Evolutionary conservation across 2,329 filamentous ascomycete species (phyloP).

Genomic region (Verticillium longisporum): DNA sequence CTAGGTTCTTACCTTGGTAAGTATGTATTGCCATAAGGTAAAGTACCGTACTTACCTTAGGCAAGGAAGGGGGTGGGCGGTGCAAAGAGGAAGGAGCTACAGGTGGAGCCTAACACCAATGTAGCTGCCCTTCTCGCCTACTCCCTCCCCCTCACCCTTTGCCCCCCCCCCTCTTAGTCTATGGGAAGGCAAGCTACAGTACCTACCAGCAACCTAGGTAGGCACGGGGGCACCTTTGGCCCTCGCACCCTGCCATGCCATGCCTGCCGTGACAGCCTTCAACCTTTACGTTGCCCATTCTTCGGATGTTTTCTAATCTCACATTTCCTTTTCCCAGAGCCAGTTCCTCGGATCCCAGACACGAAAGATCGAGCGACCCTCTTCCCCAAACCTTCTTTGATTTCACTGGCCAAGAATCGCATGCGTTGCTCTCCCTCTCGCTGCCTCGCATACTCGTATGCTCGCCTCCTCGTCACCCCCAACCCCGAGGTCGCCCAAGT

Average conservation of each 20-base stretch:
- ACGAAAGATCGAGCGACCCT: not conserved
- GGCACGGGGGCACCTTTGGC: not conserved
- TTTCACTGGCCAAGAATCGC: no score
- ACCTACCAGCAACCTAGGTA: no score
- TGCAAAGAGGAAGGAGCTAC: not conserved
- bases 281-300: not conserved
- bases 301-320: not conserved
- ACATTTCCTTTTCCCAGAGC: not conserved
- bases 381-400: no score
- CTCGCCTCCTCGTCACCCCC: not conserved
- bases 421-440: no score
- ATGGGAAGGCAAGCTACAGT: no score
- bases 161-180: no score
- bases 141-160: not conserved
- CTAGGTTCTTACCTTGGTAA: no score
- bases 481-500: no score
- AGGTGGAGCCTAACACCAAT: not conserved
- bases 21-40: no score
- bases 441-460: not conserved
- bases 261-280: not conserved
- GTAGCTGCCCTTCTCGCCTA: not conserved
- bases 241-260: not conserved
- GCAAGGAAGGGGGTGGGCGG: not conserved
- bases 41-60: no score
- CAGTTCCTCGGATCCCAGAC: not conserved